Percentiles rank a stretch among this genome's conserved stretches.
Conservation (phyloP, 73 alveolate genomes). For the Tetrahymena elliotti region DNA sequence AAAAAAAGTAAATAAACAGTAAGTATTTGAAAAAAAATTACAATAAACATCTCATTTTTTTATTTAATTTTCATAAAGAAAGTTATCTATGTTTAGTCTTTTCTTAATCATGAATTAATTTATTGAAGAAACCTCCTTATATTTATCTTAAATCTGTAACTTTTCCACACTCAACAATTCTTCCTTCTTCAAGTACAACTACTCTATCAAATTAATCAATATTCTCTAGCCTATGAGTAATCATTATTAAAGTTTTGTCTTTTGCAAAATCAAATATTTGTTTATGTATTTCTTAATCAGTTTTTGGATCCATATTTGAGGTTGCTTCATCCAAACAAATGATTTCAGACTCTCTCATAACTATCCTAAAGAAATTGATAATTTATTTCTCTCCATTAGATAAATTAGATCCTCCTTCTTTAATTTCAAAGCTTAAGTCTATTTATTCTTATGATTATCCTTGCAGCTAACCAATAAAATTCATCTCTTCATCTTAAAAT, state of each 20-base stretch:
- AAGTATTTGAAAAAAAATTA: no score
- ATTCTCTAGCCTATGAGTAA: slow-evolving; percentile 56
- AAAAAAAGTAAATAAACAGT: no score
- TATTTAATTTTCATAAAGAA: no score
- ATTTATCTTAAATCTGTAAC: neutral
- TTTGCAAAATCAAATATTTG: slow-evolving; percentile 42
- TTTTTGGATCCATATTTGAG: slow-evolving; percentile 88
- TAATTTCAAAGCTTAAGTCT: slow-evolving; percentile 10
- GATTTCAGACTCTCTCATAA: slow-evolving; percentile 55
- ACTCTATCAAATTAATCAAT: slow-evolving; percentile 47
- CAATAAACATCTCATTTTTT: no score
- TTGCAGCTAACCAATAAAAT: neutral
- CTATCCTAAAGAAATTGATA: slow-evolving; percentile 68
- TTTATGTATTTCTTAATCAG: slow-evolving; percentile 76
- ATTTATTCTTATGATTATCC: neutral
- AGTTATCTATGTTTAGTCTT: no score
- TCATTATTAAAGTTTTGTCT: slow-evolving; percentile 42
- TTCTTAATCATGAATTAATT: neutral
- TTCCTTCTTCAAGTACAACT: slow-evolving; percentile 54
- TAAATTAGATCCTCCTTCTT: slow-evolving; percentile 61
- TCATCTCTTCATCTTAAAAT: neutral
- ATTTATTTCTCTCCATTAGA: slow-evolving; percentile 71
- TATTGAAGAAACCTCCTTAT: neutral
- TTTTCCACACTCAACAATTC: slow-evolving; percentile 46
- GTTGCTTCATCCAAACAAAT: slow-evolving; percentile 97